These are phyloP conservation scores for Parafenestella ontariensis DNA, from an alignment of 2,329 filamentous ascomycete species.

Conservation along the genomic window DNA sequence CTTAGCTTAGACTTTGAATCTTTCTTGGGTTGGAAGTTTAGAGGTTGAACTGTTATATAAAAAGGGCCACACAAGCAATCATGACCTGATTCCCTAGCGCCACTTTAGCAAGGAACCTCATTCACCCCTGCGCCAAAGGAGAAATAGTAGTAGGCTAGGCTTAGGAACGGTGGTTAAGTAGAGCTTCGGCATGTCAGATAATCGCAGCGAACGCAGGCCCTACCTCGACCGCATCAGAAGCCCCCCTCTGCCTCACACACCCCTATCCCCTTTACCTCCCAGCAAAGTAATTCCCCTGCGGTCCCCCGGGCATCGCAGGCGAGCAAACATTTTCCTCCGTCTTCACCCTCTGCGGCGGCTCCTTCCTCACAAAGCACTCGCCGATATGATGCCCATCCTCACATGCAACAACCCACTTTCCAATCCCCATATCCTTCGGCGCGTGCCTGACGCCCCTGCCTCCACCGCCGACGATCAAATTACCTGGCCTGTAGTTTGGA, in stretches of 20 bases:
- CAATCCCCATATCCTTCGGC: conserved; percentile 68
- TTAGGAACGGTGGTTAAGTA: no score
- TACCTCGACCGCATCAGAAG: no score
- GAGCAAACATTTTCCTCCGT: conserved; percentile 10
- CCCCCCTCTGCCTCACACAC: background rate
- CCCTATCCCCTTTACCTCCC: conserved; percentile 13
- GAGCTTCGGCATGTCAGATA: no score
- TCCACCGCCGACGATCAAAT: conserved; percentile 80
- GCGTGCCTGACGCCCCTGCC: conserved; percentile 72
- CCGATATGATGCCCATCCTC: conserved; percentile 72
- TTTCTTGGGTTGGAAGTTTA: no score
- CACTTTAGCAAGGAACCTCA: no score
- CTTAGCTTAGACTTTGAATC: no score
- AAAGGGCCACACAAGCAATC: no score
- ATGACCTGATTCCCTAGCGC: no score
- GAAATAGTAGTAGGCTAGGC: no score
- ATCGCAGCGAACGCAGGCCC: no score
- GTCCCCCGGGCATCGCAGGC: background rate
- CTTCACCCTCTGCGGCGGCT: conserved; percentile 29
- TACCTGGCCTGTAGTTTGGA: conserved; percentile 73
- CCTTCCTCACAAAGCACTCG: conserved; percentile 66
- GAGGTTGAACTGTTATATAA: no score
- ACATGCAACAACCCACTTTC: conserved; percentile 73
- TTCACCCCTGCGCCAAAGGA: no score
- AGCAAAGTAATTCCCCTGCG: conserved; percentile 5